Evolutionary conservation across 345 rosid genomes (phyloP).

Genomic region (Arabidopsis thaliana): DNA sequence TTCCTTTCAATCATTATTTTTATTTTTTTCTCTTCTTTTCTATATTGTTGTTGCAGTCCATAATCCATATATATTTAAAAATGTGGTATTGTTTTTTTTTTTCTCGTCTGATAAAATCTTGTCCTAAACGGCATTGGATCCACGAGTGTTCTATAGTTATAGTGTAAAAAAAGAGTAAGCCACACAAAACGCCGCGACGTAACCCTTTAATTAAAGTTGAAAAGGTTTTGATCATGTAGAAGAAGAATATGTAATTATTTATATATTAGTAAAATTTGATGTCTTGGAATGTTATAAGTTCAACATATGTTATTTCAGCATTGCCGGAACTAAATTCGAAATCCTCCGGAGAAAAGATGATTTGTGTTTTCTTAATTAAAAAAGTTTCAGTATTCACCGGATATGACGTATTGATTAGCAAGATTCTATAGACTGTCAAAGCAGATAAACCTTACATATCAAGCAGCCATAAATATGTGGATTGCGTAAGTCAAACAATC

Average conservation of each 20-base stretch:
- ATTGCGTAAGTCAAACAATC: constrained; percentile 27
- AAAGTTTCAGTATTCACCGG: no score
- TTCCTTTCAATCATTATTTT: constrained; percentile 45
- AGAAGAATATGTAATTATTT: background rate
- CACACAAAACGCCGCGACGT: background rate
- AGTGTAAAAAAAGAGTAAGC: background rate
- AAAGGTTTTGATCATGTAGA: background rate
- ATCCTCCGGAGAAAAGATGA: no score
- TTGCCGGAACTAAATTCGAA: background rate
- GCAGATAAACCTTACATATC: constrained; percentile 24
- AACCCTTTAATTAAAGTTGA: background rate
- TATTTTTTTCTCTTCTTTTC: background rate
- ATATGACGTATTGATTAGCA: background rate
- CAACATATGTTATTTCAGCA: background rate
- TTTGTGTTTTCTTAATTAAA: no score
- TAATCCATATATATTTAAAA: background rate
- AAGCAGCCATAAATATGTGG: constrained; percentile 36
- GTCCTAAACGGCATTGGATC: constrained; percentile 32
- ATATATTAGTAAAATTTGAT: no score
- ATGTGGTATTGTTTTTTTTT: background rate
- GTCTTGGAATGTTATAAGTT: background rate
- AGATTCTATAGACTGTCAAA: background rate
- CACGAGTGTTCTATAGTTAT: constrained; percentile 1
- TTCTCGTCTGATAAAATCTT: background rate
- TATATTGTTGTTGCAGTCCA: background rate